Evolutionary conservation across 108 stramenopile genomes (phyloP).

Genomic region (Cyclotella atomus): DNA sequence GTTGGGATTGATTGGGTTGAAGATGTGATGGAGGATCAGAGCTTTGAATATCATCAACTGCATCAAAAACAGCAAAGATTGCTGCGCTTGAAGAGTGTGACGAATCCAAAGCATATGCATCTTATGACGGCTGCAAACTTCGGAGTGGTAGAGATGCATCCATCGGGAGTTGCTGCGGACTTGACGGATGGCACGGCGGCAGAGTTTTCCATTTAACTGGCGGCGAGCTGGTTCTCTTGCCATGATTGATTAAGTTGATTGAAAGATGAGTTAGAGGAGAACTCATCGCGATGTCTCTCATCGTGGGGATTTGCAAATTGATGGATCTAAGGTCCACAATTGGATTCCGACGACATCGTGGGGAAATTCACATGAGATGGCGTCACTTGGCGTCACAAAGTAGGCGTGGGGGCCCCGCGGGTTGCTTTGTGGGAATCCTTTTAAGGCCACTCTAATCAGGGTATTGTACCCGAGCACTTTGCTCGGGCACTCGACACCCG

Average conservation of each 20-base stretch:
- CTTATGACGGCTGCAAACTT: background rate
- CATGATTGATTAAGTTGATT: background rate
- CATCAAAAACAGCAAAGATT: background rate
- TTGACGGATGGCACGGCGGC: background rate
- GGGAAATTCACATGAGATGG: background rate
- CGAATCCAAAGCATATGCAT: background rate
- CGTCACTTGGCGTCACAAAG: background rate
- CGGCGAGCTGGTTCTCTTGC: background rate
- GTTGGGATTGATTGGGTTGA: background rate
- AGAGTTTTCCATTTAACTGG: background rate
- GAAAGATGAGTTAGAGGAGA: background rate
- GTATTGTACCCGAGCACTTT: background rate
- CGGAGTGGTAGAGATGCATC: conserved; percentile 6
- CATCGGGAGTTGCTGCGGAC: conserved; percentile 2
- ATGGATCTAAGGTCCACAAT: too few relatives aligned
- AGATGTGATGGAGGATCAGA: background rate
- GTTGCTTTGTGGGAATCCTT: background rate
- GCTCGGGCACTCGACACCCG: too few relatives aligned
- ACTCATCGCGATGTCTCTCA: background rate
- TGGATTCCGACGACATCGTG: too few relatives aligned
- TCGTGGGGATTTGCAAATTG: background rate
- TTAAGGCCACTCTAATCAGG: conserved; percentile 2
- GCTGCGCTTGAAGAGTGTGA: background rate
- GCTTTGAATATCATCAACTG: background rate
- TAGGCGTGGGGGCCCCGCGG: background rate